Base-by-base conservation (phyloP, 129 eudicot species). In the Silybum marianum region DNA sequence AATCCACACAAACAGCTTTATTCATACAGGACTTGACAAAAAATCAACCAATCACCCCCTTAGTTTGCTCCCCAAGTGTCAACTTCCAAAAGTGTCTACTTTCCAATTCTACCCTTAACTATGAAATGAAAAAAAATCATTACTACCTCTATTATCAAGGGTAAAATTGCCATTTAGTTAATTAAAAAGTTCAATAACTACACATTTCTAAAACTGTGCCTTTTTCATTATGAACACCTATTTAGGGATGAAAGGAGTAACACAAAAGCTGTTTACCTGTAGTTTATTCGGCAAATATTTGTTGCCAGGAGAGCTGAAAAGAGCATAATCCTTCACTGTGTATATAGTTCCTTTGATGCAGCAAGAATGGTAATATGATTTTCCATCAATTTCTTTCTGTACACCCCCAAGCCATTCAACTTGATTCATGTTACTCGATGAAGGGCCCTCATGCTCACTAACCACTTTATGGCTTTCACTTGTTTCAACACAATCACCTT, bases 331-430 rank as follows among this genome's bases (percentile, higher is more conserved):
- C 81, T 87, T 87, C 74, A 88, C 82, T 83, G 90, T 87, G 78
- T 87, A 91, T 11, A 83, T 72, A 78, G 82, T 81, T 80, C 97
- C 99, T 83, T 85, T 86, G 76, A 88, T 85, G 85, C 90, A 40
- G 83, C 95, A 96, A 80, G 98, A 93, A 18, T 77, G 79, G 63
- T 89, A 96, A 83, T 88, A 93, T 14, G 69, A 75, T 76, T 86
- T 96, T 12, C 84, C 95, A 74, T 90, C 95, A 24, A 60, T 78
- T 76, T 77, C 88, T 68, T 86, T 72, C 44, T 83, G 12, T 62
- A 62, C 58, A 65, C 82, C 92, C 36, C 98, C 99, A 78, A 90
- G 74, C 96, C 97, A 96, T 69, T 88, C 90, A 77, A 91, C 90
- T 87, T 78, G 80, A 87, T 87, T 84, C 87, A 87, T 82, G 78